These are phyloP conservation scores for Casuarina equisetifolia DNA, from an alignment of 306 rosid genomes.

Conservation along the genomic window DNA sequence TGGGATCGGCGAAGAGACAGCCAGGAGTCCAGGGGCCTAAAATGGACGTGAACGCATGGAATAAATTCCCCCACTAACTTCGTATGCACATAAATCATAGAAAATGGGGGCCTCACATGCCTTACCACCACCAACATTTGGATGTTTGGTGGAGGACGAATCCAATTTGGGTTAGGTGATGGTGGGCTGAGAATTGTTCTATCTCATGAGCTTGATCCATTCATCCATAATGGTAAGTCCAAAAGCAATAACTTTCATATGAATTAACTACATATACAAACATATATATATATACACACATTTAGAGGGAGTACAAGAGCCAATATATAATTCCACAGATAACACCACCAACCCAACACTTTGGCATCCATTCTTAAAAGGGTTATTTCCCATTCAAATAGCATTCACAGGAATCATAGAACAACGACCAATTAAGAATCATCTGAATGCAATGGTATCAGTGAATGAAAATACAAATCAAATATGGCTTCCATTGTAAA, in stretches of 20 bases:
- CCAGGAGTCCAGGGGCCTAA: no score
- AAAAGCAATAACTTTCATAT: background rate
- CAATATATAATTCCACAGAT: background rate
- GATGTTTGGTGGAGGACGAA: constrained; percentile 23
- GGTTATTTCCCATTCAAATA: background rate
- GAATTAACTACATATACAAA: no score
- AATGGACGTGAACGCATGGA: background rate
- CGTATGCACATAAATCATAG: constrained; percentile 5
- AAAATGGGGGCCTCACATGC: constrained; percentile 46
- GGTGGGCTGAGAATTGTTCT: background rate
- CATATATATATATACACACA: no score
- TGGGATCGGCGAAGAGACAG: no score
- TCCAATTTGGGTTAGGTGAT: background rate
- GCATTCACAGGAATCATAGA: background rate
- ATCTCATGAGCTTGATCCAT: constrained; percentile 11
- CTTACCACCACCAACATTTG: constrained; percentile 18
- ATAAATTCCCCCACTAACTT: background rate
- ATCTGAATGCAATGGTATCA: constrained; percentile 23
- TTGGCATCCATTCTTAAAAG: background rate
- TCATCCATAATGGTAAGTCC: background rate
- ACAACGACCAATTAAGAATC: constrained; percentile 2
- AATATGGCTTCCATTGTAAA: constrained; percentile 21
- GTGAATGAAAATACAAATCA: constrained; percentile 20
- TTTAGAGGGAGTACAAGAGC: no score
- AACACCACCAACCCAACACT: background rate